These are phyloP conservation scores for Scenedesmus sp. DNA, from an alignment of 163 green algal species.

Conservation along the genomic window DNA sequence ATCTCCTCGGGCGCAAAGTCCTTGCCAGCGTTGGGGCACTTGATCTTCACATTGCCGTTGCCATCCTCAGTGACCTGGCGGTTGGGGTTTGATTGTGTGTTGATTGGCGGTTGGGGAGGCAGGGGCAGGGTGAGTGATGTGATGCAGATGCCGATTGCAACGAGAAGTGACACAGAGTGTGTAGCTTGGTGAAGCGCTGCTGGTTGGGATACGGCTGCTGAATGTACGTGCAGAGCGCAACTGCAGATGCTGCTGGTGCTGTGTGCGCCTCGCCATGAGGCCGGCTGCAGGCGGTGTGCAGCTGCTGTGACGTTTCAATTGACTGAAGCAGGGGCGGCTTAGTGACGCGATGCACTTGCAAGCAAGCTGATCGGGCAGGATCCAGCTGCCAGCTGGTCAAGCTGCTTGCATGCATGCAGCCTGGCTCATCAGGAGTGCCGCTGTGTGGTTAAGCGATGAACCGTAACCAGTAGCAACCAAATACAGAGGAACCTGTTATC, in stretches of 20 bases:
- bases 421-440: too few species aligned
- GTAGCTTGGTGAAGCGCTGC: too few species aligned
- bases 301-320: too few species aligned
- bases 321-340: too few species aligned
- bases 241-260: neutral
- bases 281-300: too few species aligned
- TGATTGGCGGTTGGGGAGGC: too few species aligned
- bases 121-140: neutral
- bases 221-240: neutral
- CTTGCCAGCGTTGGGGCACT: slow-evolving; percentile 91
- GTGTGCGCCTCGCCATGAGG: too few species aligned
- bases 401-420: neutral
- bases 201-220: neutral
- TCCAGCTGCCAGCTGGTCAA: neutral
- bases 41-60: slow-evolving; percentile 97
- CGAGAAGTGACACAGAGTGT: too few species aligned
- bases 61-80: slow-evolving; percentile 80
- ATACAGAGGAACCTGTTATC: too few species aligned
- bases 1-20: slow-evolving; percentile 99
- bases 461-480: too few species aligned
- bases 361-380: neutral
- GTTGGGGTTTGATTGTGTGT: neutral
- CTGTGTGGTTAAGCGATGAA: too few species aligned
- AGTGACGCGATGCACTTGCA: neutral
- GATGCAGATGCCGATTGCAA: neutral